Percentiles rank a stretch among this genome's conserved stretches.
These are phyloP conservation scores for Penicillium sp. DNA, from an alignment of 2,329 filamentous ascomycete genomes.

Conservation along the genomic window DNA sequence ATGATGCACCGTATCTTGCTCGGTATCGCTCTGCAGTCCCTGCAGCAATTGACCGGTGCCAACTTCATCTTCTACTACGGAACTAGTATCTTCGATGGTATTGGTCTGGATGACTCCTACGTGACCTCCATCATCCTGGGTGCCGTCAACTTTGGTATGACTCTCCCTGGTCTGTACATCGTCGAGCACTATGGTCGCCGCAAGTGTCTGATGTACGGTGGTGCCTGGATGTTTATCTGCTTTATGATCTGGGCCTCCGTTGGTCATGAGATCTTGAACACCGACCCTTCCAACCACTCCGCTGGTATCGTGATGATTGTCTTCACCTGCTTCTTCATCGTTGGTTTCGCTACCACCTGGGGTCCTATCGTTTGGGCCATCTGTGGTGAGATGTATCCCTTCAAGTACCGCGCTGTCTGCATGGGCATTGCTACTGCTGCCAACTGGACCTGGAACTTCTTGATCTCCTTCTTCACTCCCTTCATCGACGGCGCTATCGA, in stretches of 20 bases:
- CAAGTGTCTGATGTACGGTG: conserved; percentile 65
- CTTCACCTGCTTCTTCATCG: conserved; percentile 71
- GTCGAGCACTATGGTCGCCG: conserved; percentile 70
- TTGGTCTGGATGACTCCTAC: conserved; percentile 65
- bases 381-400: conserved; percentile 47
- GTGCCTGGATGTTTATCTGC: conserved; percentile 67
- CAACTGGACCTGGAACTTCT: conserved; percentile 78
- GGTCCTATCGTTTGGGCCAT: conserved; percentile 58
- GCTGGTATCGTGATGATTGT: conserved; percentile 69
- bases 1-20: conserved; percentile 50
- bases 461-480: conserved; percentile 75
- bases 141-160: conserved; percentile 67
- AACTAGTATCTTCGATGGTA: conserved; percentile 63
- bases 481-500: conserved; percentile 73
- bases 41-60: conserved; percentile 51
- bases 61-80: conserved; percentile 55
- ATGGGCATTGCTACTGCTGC: conserved; percentile 75
- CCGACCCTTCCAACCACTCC: conserved; percentile 42
- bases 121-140: conserved; percentile 66
- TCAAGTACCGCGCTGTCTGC: conserved; percentile 64
- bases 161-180: conserved; percentile 67
- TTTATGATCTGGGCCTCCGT: conserved; percentile 59
- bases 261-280: conserved; percentile 49
- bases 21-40: conserved; percentile 47
- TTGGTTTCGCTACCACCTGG: conserved; percentile 69